Evolutionary conservation across 2,329 filamentous ascomycete genomes (phyloP), one percentile per base, ranked within the genome.

Genomic region (Diaporthe sp.): DNA sequence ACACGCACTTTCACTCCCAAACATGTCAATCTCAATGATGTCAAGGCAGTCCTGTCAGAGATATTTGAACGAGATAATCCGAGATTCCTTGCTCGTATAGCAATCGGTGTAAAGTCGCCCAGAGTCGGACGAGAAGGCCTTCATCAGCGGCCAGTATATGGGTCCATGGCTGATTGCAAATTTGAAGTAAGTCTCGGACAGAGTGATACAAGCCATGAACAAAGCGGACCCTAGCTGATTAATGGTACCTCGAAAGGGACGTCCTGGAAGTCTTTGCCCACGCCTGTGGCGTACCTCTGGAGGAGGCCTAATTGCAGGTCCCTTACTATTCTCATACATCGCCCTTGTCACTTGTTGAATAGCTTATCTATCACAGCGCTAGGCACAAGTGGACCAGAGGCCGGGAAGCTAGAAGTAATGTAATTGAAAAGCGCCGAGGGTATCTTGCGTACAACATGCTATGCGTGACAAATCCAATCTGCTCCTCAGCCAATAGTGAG

Each of bases 391-490:
- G 38, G 28, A 50, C 5, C 22, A 4, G 22, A 25, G 47, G 47
- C 28, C 15, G 40, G n/a, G 17, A 68, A 40, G 33, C 64, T 54
- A 8, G 35, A 40, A 28, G 4, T 38, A 54, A 40, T 54, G 10
- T 54, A 15, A 54, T 68, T 68, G n/a, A n/a, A 42, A 68, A 68
- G 47, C 35, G 35, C 45, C 17, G 64, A 22, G 64, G 64, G 64
- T 68, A 68, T 68, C 64, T 38, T 54, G 64, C 50, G 64, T 68
- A 68, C 64, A 67, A 67, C 45, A 40, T 68, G 64, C 64, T 68
- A 68, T 68, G 64, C 47, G 47, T 54, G 17, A 54, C 25, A 68
- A 68, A 68, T 68, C n/a, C 17, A 68, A 68, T 54, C 33, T 47
- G n/a, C 35, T 40, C 33, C 22, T 33, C 64, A 52, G 19, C 8